These are phyloP conservation scores for Maudiozyma saulgeensis DNA, from an alignment of 805 yeast genomes.

Conservation along the genomic window DNA sequence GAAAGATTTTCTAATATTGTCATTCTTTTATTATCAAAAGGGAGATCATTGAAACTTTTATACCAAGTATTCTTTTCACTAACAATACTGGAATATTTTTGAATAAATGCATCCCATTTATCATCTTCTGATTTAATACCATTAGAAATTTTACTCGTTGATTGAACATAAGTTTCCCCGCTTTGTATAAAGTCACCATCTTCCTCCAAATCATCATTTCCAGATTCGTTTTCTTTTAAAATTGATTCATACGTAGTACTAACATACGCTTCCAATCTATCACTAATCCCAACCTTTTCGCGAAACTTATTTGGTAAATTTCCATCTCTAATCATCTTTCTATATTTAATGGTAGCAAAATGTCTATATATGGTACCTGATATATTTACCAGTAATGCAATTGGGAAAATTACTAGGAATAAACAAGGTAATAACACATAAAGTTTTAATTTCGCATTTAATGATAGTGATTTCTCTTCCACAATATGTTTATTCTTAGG, in stretches of 20 bases:
- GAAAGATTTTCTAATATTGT: constrained; percentile 48
- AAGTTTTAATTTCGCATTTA: background rate
- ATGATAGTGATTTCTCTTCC: background rate
- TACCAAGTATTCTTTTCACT: constrained; percentile 8
- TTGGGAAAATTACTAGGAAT: constrained; percentile 16
- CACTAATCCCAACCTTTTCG: constrained; percentile 18
- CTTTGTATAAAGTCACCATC: background rate
- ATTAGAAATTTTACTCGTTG: constrained; percentile 1
- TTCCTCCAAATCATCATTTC: constrained; percentile 7
- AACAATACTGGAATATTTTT: constrained; percentile 17
- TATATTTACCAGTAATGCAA: constrained; percentile 19
- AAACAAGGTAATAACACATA: background rate
- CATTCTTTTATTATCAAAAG: constrained; percentile 31
- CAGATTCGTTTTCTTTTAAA: constrained; percentile 12
- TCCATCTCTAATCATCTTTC: constrained; percentile 17
- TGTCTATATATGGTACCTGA: constrained; percentile 26
- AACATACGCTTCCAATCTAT: constrained; percentile 16
- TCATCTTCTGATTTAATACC: constrained; percentile 3
- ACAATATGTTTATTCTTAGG: background rate
- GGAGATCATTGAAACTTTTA: constrained; percentile 15
- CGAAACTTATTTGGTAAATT: constrained; percentile 14
- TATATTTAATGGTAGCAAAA: constrained; percentile 18
- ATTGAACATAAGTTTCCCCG: background rate
- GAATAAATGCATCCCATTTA: constrained; percentile 22
- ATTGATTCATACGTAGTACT: constrained; percentile 18